Percentiles rank a stretch among this genome's conserved stretches.
These are phyloP conservation scores for Tolypocladium tundrense DNA, from an alignment of 2,329 filamentous ascomycete species.

Conservation along the genomic window DNA sequence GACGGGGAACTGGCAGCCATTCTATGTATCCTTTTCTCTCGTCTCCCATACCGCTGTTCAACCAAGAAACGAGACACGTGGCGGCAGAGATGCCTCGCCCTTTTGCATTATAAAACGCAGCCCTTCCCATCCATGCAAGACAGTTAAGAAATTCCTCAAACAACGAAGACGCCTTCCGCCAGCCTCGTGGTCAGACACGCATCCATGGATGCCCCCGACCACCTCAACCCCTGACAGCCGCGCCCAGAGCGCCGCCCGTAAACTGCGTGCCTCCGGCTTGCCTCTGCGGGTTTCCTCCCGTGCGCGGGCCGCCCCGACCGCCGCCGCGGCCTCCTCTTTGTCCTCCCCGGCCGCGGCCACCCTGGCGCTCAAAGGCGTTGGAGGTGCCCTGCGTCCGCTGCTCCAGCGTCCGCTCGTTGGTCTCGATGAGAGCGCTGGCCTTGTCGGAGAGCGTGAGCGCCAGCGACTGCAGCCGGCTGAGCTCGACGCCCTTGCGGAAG, in stretches of 20 bases:
- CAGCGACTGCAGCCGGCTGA: conserved; percentile 89
- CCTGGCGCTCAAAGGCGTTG: conserved; percentile 90
- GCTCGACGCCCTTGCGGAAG: conserved; percentile 98
- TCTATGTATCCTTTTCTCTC: not conserved
- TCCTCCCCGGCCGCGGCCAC: conserved; percentile 63
- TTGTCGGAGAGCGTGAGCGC: conserved; percentile 93
- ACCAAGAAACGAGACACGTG: not conserved
- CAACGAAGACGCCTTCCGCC: conserved; percentile 7
- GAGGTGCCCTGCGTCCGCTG: conserved; percentile 92
- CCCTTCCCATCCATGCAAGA: conserved; percentile 1
- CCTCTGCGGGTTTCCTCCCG: conserved; percentile 49
- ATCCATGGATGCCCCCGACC: conserved; percentile 1
- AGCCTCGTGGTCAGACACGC: not conserved
- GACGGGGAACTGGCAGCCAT: not conserved
- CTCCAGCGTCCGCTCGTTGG: conserved; percentile 94
- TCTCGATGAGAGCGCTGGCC: conserved; percentile 89
- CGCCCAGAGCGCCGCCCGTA: conserved; percentile 69
- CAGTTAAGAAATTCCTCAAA: not conserved
- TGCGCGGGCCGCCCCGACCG: conserved; percentile 50
- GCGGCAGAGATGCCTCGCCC: not conserved
- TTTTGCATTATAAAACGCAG: not conserved
- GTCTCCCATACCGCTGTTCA: not conserved
- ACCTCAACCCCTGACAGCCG: conserved; percentile 49
- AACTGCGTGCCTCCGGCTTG: conserved; percentile 69
- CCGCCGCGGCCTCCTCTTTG: conserved; percentile 50